Evolutionary conservation across 139 green algal species (phyloP).

Genomic region (Chlamydomonas eustigma): DNA sequence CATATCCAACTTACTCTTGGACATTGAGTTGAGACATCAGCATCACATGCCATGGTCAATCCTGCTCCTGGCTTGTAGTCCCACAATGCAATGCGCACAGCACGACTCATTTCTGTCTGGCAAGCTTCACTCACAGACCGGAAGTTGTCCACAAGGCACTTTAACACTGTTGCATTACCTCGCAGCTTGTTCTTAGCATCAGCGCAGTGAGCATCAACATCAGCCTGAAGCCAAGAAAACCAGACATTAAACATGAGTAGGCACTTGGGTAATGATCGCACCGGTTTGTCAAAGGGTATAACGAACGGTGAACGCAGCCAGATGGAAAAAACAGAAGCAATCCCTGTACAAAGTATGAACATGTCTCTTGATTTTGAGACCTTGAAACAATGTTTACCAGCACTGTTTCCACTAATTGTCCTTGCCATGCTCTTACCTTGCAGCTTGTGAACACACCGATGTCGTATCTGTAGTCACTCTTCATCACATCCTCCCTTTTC

Average conservation of each 20-base stretch:
- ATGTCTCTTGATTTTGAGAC: too few relatives aligned
- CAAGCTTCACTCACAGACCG: slow-evolving; percentile 4
- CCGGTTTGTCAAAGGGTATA: too few relatives aligned
- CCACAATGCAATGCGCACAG: slow-evolving; percentile 79
- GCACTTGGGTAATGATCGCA: too few relatives aligned
- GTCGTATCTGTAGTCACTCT: slow-evolving; percentile 60
- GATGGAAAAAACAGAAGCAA: too few relatives aligned
- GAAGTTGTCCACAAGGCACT: slow-evolving; percentile 59
- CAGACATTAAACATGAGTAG: too few relatives aligned
- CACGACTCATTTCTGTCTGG: slow-evolving; percentile 64
- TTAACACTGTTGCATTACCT: slow-evolving; percentile 64
- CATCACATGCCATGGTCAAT: slow-evolving; percentile 71
- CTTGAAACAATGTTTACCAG: too few relatives aligned
- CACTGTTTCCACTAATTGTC: not conserved
- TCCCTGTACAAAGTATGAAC: too few relatives aligned
- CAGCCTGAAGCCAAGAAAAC: too few relatives aligned
- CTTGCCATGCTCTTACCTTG: slow-evolving; percentile 3
- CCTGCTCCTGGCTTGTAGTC: slow-evolving; percentile 56
- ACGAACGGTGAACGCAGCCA: too few relatives aligned
- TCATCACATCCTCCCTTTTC: slow-evolving; percentile 47
- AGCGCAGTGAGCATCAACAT: not conserved
- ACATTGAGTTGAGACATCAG: slow-evolving; percentile 22
- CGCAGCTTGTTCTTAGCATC: slow-evolving; percentile 38
- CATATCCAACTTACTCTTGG: not conserved
- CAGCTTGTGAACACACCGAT: slow-evolving; percentile 46